Evolutionary conservation across 2,329 filamentous ascomycete species (phyloP).

Genomic region (Polychaeton citri): DNA sequence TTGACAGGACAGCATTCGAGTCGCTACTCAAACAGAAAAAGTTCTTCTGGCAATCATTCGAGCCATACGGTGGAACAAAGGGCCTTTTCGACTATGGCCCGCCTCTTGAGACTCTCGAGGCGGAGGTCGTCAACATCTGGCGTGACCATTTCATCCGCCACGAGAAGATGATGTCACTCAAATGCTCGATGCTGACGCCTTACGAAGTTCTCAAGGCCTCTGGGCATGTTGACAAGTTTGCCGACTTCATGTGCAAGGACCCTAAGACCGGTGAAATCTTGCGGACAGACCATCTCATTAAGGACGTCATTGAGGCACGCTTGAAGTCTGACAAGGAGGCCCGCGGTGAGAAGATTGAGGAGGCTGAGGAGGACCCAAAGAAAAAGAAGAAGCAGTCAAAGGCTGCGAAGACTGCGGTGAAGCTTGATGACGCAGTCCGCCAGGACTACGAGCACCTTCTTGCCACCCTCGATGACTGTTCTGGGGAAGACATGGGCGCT

Average conservation of each 20-base stretch:
- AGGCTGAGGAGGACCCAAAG: slow-evolving; percentile 64
- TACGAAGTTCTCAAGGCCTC: slow-evolving; percentile 83
- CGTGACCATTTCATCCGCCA: slow-evolving; percentile 85
- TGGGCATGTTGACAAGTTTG: slow-evolving; percentile 95
- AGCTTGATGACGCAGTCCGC: slow-evolving; percentile 74
- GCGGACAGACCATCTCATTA: slow-evolving; percentile 89
- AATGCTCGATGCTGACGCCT: slow-evolving; percentile 88
- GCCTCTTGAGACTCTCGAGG: slow-evolving; percentile 71
- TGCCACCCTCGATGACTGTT: slow-evolving; percentile 91
- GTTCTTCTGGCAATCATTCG: slow-evolving; percentile 93
- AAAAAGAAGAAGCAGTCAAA: slow-evolving; percentile 73
- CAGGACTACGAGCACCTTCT: slow-evolving; percentile 84
- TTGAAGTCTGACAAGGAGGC: slow-evolving; percentile 88
- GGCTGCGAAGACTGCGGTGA: slow-evolving; percentile 57
- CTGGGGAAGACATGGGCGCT: slow-evolving; percentile 69
- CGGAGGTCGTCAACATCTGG: slow-evolving; percentile 81
- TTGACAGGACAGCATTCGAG: slow-evolving; percentile 72
- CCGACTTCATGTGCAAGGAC: slow-evolving; percentile 89
- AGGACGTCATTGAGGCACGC: slow-evolving; percentile 78
- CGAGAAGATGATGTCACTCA: slow-evolving; percentile 91
- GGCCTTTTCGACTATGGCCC: slow-evolving; percentile 83
- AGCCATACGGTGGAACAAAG: slow-evolving; percentile 54
- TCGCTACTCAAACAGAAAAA: slow-evolving; percentile 73
- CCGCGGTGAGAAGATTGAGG: slow-evolving; percentile 63
- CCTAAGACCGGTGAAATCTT: slow-evolving; percentile 95